These are phyloP conservation scores for Petunia hybrid DNA, from an alignment of 305 asterid genomes.

Conservation along the genomic window DNA sequence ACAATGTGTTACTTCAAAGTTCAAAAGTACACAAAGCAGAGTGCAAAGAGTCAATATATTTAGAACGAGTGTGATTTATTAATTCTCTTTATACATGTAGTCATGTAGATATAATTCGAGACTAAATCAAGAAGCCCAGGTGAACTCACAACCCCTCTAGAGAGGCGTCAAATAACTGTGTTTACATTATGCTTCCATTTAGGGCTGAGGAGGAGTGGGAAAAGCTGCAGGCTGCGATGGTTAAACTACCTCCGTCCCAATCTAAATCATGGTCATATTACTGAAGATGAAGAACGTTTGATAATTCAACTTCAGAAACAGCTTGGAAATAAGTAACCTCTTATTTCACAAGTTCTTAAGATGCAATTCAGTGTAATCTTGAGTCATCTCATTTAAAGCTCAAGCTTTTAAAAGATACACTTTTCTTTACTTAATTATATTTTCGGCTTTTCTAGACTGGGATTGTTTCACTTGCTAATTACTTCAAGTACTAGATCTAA, in stretches of 20 bases:
- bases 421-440: background rate
- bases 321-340: slow-evolving; percentile 76
- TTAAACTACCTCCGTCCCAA: slow-evolving; percentile 79
- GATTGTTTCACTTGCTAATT: background rate
- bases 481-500: background rate
- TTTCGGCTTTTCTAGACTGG: background rate
- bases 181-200: background rate
- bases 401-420: background rate
- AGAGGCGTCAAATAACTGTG: background rate
- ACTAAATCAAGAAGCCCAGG: background rate
- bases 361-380: background rate
- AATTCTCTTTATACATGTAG: too few species aligned
- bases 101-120: background rate
- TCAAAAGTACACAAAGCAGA: too few species aligned
- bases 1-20: too few species aligned
- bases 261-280: slow-evolving; percentile 67
- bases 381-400: background rate
- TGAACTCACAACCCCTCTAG: too few species aligned
- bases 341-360: background rate
- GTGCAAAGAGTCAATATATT: too few species aligned
- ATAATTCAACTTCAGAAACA: slow-evolving; percentile 65
- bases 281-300: slow-evolving; percentile 57
- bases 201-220: slow-evolving; percentile 74
- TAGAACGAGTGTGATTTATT: too few species aligned
- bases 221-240: slow-evolving; percentile 87